These are phyloP conservation scores for Aspergillus sp. DNA, from an alignment of 2,329 filamentous ascomycete genomes.

Conservation along the genomic window DNA sequence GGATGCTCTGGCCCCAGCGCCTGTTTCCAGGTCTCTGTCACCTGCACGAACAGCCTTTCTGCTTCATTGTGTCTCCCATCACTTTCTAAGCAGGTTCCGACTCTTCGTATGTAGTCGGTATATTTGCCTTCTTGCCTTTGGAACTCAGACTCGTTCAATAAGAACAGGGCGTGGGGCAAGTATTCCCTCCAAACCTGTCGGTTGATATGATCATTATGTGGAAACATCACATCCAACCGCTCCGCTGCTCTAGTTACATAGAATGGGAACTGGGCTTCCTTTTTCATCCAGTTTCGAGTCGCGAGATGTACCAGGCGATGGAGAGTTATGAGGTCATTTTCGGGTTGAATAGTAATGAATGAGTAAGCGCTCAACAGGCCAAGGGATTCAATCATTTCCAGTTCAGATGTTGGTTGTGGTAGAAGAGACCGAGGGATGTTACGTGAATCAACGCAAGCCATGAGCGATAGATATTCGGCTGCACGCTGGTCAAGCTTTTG, in stretches of 20 bases:
- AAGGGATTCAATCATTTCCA: constrained; percentile 14
- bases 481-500: constrained; percentile 1
- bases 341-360: constrained; percentile 12
- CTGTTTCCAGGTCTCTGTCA: constrained; percentile 3
- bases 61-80: constrained; percentile 18
- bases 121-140: neutral
- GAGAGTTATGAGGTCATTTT: constrained; percentile 16
- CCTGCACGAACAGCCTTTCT: neutral
- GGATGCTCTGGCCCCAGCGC: constrained; percentile 12
- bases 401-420: constrained; percentile 2
- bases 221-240: constrained; percentile 12
- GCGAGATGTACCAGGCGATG: constrained; percentile 34
- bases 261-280: constrained; percentile 1
- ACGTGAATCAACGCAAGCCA: constrained; percentile 14
- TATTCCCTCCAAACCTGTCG: constrained; percentile 18
- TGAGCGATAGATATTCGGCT: constrained; percentile 13
- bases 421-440: constrained; percentile 23
- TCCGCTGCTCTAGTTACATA: neutral
- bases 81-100: constrained; percentile 8
- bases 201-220: constrained; percentile 6
- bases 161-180: constrained; percentile 19
- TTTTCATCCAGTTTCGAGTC: constrained; percentile 27
- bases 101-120: neutral
- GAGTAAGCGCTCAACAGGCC: constrained; percentile 24
- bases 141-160: constrained; percentile 3